Percentiles rank a stretch among this genome's conserved stretches.
Conservation (phyloP, 176 grass and related monocot genomes). For the Eragrostis curvula region DNA sequence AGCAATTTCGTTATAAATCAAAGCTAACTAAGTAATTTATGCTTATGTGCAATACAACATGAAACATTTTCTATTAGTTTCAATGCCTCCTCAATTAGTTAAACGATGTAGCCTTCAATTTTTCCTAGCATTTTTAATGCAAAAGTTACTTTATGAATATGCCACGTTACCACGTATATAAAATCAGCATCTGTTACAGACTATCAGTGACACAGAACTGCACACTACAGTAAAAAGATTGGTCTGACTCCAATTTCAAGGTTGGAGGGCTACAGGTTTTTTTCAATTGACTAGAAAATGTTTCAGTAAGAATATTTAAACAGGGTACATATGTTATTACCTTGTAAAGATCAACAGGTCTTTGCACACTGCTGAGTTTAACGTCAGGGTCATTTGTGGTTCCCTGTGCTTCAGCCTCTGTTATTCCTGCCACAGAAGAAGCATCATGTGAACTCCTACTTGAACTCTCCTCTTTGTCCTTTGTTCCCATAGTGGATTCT, state of each 20-base stretch:
- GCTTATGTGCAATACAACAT: not conserved
- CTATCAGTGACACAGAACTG: not conserved
- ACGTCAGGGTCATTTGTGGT: slow-evolving; percentile 46
- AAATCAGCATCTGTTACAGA: not conserved
- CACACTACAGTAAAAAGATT: not conserved
- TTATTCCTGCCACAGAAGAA: slow-evolving; percentile 44
- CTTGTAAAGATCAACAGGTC: slow-evolving; percentile 97
- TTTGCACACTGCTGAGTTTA: slow-evolving; percentile 59
- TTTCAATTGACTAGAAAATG: slow-evolving; percentile 4
- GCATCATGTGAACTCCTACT: slow-evolving; percentile 42
- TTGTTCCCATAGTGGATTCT: slow-evolving; percentile 61
- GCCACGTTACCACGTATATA: not conserved
- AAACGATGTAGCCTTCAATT: not conserved
- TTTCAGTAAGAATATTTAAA: slow-evolving; percentile 22
- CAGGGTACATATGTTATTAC: slow-evolving; percentile 31
- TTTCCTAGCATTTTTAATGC: not conserved
- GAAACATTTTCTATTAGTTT: not conserved
- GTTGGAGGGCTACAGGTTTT: not conserved
- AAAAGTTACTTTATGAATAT: not conserved
- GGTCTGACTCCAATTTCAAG: not conserved
- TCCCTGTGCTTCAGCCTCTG: slow-evolving; percentile 46
- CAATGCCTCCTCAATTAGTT: not conserved
- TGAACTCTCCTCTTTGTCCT: slow-evolving; percentile 52
- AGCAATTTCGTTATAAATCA: not conserved
- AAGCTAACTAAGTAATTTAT: not conserved